These are phyloP conservation scores for Phaeosphaeriaceae sp. DNA, from an alignment of 2,329 filamentous ascomycete species.

Conservation along the genomic window DNA sequence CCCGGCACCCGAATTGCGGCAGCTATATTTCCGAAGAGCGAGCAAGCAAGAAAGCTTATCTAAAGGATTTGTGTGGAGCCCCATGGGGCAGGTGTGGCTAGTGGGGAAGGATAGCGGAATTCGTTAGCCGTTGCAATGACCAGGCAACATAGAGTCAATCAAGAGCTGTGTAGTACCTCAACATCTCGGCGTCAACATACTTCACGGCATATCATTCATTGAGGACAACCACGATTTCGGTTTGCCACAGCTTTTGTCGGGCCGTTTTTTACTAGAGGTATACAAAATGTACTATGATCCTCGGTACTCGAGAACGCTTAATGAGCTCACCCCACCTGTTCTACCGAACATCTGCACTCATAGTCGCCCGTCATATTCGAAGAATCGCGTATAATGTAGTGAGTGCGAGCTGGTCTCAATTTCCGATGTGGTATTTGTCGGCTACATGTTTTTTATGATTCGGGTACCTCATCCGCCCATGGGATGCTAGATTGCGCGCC, in stretches of 20 bases:
- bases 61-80: neutral
- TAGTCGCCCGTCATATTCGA: too few relatives aligned
- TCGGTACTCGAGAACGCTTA: neutral
- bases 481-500: conserved; percentile 74
- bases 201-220: neutral
- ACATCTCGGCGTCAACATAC: neutral
- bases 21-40: neutral
- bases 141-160: neutral
- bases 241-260: neutral
- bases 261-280: neutral
- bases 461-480: conserved; percentile 63
- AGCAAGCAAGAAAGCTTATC: neutral
- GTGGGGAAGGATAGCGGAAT: neutral
- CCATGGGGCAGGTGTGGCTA: neutral
- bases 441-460: conserved; percentile 12
- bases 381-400: too few relatives aligned
- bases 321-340: too few relatives aligned
- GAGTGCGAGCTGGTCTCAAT: neutral
- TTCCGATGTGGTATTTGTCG: neutral
- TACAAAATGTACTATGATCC: neutral
- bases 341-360: too few relatives aligned
- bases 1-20: neutral
- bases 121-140: neutral
- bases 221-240: neutral
- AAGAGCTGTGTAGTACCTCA: neutral